Conservation (phyloP, 208 protist species). For the Leishmania arabica region DNA sequence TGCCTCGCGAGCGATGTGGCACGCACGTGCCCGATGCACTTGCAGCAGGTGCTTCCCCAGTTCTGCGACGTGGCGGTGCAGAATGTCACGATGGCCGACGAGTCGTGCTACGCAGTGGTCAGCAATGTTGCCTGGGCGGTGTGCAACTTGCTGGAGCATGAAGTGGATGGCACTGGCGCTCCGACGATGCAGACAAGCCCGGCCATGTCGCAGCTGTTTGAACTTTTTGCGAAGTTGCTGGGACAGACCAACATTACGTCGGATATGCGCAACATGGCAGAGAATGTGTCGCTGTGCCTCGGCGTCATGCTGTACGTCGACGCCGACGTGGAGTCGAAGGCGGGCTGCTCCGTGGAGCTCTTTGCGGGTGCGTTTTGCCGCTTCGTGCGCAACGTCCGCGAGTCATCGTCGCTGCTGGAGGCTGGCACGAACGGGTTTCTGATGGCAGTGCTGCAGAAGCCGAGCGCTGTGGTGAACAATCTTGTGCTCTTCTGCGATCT, state of each 20-base stretch:
- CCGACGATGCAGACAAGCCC: constrained; percentile 49
- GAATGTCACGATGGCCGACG: constrained; percentile 47
- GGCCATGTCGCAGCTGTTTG: constrained; percentile 55
- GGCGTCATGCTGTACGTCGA: constrained; percentile 73
- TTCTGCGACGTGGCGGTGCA: constrained; percentile 50
- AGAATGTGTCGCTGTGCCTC: constrained; percentile 81
- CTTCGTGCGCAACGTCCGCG: constrained; percentile 78
- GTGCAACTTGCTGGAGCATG: constrained; percentile 76
- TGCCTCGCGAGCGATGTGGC: constrained; percentile 73
- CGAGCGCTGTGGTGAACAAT: constrained; percentile 23
- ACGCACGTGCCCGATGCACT: constrained; percentile 42
- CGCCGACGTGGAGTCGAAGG: constrained; percentile 42
- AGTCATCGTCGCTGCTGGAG: constrained; percentile 54
- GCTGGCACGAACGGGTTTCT: constrained; percentile 65
- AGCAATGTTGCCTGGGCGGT: constrained; percentile 86
- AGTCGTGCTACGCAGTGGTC: constrained; percentile 56
- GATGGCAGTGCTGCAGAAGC: constrained; percentile 43
- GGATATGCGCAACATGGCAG: constrained; percentile 86
- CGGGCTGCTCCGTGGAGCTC: constrained; percentile 39
- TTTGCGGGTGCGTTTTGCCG: constrained; percentile 70
- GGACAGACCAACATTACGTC: constrained; percentile 34
- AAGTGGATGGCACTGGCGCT: constrained; percentile 53
- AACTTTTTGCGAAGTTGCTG: constrained; percentile 46
- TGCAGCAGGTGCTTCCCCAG: constrained; percentile 52
- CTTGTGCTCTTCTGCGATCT: constrained; percentile 74